Evolutionary conservation across 768 basidiomycete genomes (phyloP).

Genomic region (Hericium rajendrae): DNA sequence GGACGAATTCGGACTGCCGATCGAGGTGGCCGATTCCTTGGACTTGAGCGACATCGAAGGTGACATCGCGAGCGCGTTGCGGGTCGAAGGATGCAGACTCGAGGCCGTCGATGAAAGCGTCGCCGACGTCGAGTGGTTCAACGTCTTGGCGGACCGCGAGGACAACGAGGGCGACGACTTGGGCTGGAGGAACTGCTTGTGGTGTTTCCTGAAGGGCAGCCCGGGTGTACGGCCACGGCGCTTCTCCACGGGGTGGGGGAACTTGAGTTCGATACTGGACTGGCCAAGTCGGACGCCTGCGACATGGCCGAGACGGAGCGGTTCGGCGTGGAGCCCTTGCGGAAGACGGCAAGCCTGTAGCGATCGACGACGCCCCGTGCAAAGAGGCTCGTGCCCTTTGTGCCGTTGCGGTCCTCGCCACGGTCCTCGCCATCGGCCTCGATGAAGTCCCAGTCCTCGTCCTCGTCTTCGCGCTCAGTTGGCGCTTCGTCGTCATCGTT

Average conservation of each 20-base stretch:
- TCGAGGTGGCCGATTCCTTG: slow-evolving; percentile 69
- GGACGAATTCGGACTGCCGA: slow-evolving; percentile 60
- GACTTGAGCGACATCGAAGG: slow-evolving; percentile 75
- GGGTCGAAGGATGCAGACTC: slow-evolving; percentile 47
- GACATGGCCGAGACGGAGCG: slow-evolving; percentile 49
- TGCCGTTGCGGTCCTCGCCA: slow-evolving; percentile 50
- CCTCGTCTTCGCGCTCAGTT: slow-evolving; percentile 48
- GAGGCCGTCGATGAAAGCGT: slow-evolving; percentile 40
- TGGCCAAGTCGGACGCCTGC: slow-evolving; percentile 36
- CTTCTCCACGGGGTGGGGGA: slow-evolving; percentile 42
- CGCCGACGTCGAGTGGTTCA: slow-evolving; percentile 36
- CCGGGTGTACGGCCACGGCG: slow-evolving; percentile 62
- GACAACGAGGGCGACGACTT: slow-evolving; percentile 55
- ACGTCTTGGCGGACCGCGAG: slow-evolving; percentile 28
- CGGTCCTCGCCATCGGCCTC: slow-evolving; percentile 68
- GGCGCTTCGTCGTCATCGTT: slow-evolving; percentile 33
- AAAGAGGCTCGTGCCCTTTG: slow-evolving; percentile 73
- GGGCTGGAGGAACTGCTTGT: slow-evolving; percentile 62
- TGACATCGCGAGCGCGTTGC: slow-evolving; percentile 32
- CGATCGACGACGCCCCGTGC: slow-evolving; percentile 88
- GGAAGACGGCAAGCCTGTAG: slow-evolving; percentile 78
- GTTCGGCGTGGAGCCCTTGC: slow-evolving; percentile 65
- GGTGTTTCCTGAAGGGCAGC: slow-evolving; percentile 63
- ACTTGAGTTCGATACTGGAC: slow-evolving; percentile 27
- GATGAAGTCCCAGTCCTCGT: slow-evolving; percentile 90